Base-by-base conservation (phyloP, 495 filamentous ascomycete genomes). In the Aspergillus coremiiformis region DNA sequence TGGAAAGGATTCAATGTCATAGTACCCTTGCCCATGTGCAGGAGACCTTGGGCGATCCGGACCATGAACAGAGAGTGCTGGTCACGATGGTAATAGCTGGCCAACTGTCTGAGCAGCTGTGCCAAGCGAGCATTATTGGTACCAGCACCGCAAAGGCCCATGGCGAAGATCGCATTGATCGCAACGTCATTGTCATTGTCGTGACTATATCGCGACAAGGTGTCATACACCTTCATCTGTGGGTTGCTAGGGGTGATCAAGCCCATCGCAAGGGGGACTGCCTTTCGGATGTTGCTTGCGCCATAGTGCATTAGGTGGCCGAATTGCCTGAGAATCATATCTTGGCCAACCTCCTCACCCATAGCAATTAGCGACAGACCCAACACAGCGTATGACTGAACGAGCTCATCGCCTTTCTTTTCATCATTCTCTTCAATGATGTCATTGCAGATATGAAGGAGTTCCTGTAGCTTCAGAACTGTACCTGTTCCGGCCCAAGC, bases 221-320 rank as follows among this genome's bases (percentile, higher is more conserved):
- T 97, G 65, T 99, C 93, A 71, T 99, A 99, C 29, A 99, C 86
- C 76, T 97, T 99, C 92, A 99, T 99, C 66, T 97, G 94, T 7
- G 93, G 93, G 72, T 97, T 99, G 74, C 89, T 94, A 22, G 93
- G 90, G 71, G 87, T 93, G 61, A 99, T 82, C 46, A 99, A 78
- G 60, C 88, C 93, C 90, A 99, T 94, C 17, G 93, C 93, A n/a
- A 99, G 77, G 19, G 93, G 93, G 19, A 99, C 94, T 23, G 90
- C 91, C 59, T 89, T 90, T 23, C 93, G 87, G 60, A 99, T 99
- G 66, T 97, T 96, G 63, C 89, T 78, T 58, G 96, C 93, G 44
- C 94, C 92, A 61, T 99, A 99, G 73, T 99, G 93, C 93, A 99
- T 99, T 30, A 99, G 77, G 66, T 99, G 93, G 45, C 91, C 93